Percentiles rank a stretch among this genome's conserved stretches.
Conservation (phyloP, 2,329 filamentous ascomycete species). For the Aspergillus pseudoviridinutans region DNA sequence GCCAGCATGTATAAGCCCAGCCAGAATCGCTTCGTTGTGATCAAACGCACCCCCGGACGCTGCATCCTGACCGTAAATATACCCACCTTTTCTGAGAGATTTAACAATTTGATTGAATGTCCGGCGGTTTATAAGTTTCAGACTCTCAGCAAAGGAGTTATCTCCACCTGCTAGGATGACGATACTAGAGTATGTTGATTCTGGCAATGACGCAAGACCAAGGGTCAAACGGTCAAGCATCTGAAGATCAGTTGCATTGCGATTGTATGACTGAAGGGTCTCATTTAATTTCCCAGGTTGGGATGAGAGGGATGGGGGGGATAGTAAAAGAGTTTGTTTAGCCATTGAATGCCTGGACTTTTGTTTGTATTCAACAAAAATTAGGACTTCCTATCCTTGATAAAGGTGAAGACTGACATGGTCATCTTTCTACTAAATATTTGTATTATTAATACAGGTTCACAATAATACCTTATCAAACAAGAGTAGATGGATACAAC, state of each 20-base stretch:
- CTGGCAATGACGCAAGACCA: slow-evolving; percentile 72
- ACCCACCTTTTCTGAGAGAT: slow-evolving; percentile 1
- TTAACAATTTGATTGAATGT: neutral
- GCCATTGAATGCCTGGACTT: neutral
- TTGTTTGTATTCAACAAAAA: too few relatives aligned
- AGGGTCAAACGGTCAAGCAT: slow-evolving; percentile 93
- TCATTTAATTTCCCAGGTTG: slow-evolving; percentile 73
- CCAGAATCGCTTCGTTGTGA: slow-evolving; percentile 75
- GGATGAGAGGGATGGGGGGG: slow-evolving; percentile 82
- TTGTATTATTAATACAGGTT: too few relatives aligned
- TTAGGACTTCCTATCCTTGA: too few relatives aligned
- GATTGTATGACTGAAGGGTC: slow-evolving; percentile 69
- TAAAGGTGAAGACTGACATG: too few relatives aligned
- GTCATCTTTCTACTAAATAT: too few relatives aligned
- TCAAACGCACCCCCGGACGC: slow-evolving; percentile 38
- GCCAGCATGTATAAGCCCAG: slow-evolving; percentile 64
- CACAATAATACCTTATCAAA: too few relatives aligned
- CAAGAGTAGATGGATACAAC: too few relatives aligned
- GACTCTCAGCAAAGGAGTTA: neutral
- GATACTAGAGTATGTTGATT: slow-evolving; percentile 69
- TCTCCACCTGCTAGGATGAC: slow-evolving; percentile 20
- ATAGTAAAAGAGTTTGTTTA: slow-evolving; percentile 71
- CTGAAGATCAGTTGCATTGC: slow-evolving; percentile 78
- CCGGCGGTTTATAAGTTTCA: neutral
- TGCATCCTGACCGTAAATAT: slow-evolving; percentile 8